Evolutionary conservation across 2,329 filamentous ascomycete genomes (phyloP), one percentile per base, ranked within the genome.

Genomic region (Basipetospora chlamydospora): DNA sequence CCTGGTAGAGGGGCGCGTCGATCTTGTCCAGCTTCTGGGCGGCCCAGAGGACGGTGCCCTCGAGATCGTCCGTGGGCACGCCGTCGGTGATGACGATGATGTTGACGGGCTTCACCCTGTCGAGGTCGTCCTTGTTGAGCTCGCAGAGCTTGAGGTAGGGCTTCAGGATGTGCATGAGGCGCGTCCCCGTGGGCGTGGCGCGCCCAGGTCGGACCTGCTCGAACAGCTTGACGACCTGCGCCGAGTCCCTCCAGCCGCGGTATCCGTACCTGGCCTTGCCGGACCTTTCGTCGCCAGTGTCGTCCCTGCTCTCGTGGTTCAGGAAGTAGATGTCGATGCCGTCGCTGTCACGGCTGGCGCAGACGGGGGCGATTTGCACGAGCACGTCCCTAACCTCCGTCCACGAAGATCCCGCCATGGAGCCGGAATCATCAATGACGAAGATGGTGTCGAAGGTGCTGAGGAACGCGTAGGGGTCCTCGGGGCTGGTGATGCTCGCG

Each of bases 21-120:
- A 80, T 54, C 35, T 57, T 57, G 49, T 90, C 80, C 22, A 96
- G 70, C 49, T 73, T 76, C 54, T 67, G 67, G 0, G 86, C 88
- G 1, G 72, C 64, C 3, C 58, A 54, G 28, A 83, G 61, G 33
- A 96, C 74, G 18, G 77, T 65, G 6, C 64, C 65, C 53, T 87
- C 80, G 0, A 80, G 75, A 44, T 93, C 83, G 52, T 95, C 86
- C 1, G 67, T 76, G 1, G 90, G 77, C 28, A 66, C 73, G 5
- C 90, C 90, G 52, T 96, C 88, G 0, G 90, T 96, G 49, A 96
- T 81, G 43, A 92, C 78, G 47, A 96, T 94, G 53, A 96, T 69
- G 51, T 95, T 95, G 33, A 94, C 61, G 1, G 86, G 85, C 51
- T 85, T 87, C 16, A 80, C 64, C 5, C 51, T 53, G 20, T 58